Percentiles rank a stretch among this genome's conserved stretches.
Conservation (phyloP, 2,329 filamentous ascomycete species). For the Chaetomium sp. region DNA sequence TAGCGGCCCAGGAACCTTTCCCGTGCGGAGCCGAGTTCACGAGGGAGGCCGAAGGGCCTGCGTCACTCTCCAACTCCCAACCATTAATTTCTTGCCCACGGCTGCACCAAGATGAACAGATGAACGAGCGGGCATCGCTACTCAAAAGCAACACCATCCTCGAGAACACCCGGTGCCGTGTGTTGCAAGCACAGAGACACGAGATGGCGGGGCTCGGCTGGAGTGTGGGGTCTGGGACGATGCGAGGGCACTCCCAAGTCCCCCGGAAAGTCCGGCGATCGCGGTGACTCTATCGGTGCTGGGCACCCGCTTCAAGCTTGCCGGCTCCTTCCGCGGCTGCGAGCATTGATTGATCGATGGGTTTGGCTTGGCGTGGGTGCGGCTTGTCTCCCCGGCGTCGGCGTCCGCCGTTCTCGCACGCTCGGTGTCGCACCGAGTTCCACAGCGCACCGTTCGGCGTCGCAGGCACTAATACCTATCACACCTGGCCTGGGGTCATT, state of each 20-base stretch:
- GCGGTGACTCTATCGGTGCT: background rate
- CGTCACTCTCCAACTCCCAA: background rate
- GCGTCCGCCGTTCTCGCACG: background rate
- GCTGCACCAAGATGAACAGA: background rate
- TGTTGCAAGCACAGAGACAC: background rate
- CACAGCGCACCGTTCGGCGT: background rate
- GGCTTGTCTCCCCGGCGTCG: background rate
- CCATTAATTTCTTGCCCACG: background rate
- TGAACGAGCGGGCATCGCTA: background rate
- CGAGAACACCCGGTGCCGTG: background rate
- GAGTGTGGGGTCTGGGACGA: background rate
- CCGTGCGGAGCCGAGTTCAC: conserved; percentile 27
- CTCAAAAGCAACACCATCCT: background rate
- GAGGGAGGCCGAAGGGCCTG: background rate
- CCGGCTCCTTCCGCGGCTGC: conserved; percentile 1
- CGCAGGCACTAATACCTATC: conserved; percentile 8
- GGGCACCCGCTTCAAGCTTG: background rate
- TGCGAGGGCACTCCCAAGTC: background rate
- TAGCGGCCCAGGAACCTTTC: conserved; percentile 31
- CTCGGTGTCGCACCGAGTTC: background rate
- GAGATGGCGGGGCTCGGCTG: background rate
- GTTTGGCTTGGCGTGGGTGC: background rate
- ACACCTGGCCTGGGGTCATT: conserved; percentile 22
- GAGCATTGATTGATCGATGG: background rate
- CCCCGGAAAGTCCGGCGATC: conserved; percentile 4